Conservation (phyloP, 805 yeast species). For the Candida krabiensis region DNA sequence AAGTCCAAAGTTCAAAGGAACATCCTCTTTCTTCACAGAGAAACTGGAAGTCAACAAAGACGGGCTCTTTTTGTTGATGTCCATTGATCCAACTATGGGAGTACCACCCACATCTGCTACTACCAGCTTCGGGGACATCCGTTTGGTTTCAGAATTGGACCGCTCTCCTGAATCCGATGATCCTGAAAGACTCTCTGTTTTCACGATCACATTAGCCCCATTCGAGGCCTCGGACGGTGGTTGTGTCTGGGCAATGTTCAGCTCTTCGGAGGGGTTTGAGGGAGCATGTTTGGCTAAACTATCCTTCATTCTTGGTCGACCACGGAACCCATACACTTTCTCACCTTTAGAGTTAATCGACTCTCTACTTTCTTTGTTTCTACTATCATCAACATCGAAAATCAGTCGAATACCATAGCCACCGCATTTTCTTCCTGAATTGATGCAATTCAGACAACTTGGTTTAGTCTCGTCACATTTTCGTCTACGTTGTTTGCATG, state of each 20-base stretch:
- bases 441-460: conserved; percentile 45
- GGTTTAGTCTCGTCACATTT: conserved; percentile 61
- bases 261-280: too few species aligned
- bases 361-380: conserved; percentile 26
- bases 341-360: conserved; percentile 32
- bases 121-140: background rate
- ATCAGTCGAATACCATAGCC: conserved; percentile 50
- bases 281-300: conserved; percentile 23
- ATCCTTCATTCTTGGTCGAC: conserved; percentile 41
- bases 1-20: conserved; percentile 17
- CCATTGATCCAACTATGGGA: background rate
- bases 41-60: background rate
- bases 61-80: background rate
- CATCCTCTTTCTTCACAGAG: background rate
- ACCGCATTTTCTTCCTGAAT: conserved; percentile 45
- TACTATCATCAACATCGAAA: conserved; percentile 50
- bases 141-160: background rate
- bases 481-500: conserved; percentile 53
- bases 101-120: too few species aligned
- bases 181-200: background rate
- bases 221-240: background rate
- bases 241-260: background rate
- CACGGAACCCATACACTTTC: conserved; percentile 41
- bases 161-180: background rate
- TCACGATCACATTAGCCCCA: background rate